phyloP scores from a whole-genome alignment of 169 alveolate species.

The Plasmodium coatneyi region DNA sequence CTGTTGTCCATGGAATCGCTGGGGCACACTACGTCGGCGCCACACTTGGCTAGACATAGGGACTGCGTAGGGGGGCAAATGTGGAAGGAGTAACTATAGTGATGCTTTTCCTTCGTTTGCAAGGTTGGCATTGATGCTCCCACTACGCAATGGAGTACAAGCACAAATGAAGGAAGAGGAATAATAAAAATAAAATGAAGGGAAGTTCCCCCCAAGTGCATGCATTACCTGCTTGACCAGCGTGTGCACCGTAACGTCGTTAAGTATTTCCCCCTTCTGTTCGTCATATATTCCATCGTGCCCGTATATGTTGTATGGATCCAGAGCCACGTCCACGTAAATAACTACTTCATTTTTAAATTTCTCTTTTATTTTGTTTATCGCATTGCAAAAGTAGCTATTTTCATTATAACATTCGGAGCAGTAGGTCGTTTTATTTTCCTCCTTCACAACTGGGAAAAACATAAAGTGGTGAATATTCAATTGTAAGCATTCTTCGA shows the following conservation, averaged over 20 bases:
- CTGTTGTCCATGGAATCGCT: conserved; percentile 93
- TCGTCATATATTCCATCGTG: conserved; percentile 84
- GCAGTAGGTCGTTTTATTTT: conserved; percentile 76
- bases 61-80: conserved; percentile 68
- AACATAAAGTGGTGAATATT: conserved; percentile 81
- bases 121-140: background rate
- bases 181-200: background rate
- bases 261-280: conserved; percentile 74
- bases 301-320: conserved; percentile 81
- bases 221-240: conserved; percentile 78
- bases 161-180: background rate
- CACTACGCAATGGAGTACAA: background rate
- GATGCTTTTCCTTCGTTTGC: background rate
- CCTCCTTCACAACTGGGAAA: conserved; percentile 79
- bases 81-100: background rate
- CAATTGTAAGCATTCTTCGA: conserved; percentile 76
- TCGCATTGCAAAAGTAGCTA: conserved; percentile 75
- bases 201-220: background rate
- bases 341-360: conserved; percentile 75
- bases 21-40: conserved; percentile 91
- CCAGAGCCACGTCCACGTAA: conserved; percentile 81
- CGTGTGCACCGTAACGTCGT: conserved; percentile 79
- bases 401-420: conserved; percentile 80
- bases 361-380: conserved; percentile 77
- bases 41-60: conserved; percentile 84